phyloP scores from a whole-genome alignment of 2,329 filamentous ascomycete genomes.

The Decorospora gaudefroyi region DNA sequence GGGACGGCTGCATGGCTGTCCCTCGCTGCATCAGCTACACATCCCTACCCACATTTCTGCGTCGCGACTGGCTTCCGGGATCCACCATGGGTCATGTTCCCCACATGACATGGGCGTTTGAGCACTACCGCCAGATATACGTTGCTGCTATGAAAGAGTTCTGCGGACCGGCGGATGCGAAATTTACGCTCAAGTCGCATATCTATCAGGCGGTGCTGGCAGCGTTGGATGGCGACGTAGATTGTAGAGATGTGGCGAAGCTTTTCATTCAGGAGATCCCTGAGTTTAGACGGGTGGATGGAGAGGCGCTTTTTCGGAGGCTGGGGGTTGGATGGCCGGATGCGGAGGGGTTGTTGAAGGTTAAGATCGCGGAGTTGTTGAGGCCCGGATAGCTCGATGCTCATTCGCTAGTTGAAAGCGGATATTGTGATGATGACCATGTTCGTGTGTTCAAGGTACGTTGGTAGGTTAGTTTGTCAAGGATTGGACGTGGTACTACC shows the following conservation, averaged over 20 bases:
- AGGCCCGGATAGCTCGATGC: too few relatives aligned
- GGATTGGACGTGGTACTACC: too few relatives aligned
- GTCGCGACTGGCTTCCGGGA: slow-evolving; percentile 13
- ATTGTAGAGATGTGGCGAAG: not conserved
- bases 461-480: too few relatives aligned
- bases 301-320: not conserved
- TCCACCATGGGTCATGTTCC: not conserved
- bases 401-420: too few relatives aligned
- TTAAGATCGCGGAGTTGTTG: slow-evolving; percentile 7
- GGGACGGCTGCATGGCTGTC: slow-evolving; percentile 20
- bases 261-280: slow-evolving; percentile 11
- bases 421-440: too few relatives aligned
- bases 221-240: slow-evolving; percentile 5
- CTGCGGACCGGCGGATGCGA: slow-evolving; percentile 8
- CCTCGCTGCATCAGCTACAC: slow-evolving; percentile 22
- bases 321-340: slow-evolving; percentile 11
- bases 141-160: slow-evolving; percentile 13
- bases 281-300: slow-evolving; percentile 8
- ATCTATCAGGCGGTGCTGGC: slow-evolving; percentile 13
- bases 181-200: slow-evolving; percentile 17
- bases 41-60: slow-evolving; percentile 17
- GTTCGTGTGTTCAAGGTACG: too few relatives aligned
- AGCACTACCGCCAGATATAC: slow-evolving; percentile 23
- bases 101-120: slow-evolving; percentile 6
- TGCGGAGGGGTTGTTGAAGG: slow-evolving; percentile 7